Evolutionary conservation across 148 eudicot genomes (phyloP), one percentile per base, ranked within the genome.

Genomic region (Fagopyrum homotropicum): DNA sequence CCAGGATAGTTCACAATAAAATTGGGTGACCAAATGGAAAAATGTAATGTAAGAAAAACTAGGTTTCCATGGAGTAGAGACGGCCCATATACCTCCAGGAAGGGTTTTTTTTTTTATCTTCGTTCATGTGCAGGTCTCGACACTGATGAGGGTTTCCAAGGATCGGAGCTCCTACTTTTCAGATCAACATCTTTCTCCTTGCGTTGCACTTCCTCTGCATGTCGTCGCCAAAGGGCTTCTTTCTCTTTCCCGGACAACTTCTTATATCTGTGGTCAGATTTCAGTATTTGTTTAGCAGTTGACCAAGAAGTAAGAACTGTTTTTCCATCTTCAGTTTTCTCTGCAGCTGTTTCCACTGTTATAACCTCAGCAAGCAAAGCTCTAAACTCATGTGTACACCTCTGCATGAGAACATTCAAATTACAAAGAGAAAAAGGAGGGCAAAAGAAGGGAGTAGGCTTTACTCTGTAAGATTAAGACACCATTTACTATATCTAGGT

Each of bases 221-320:
- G 92, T 48, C 94, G 74, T 61, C 88, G 88, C 99, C 99, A 96
- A 75, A 92, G 82, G 54, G 88, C 77, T 79, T 96, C 99, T 80
- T 94, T 82, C 48, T 92, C 98, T 78, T 90, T 89, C 77, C 99
- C 87, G 19, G 93, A 89, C 89, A 89, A 74, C 82, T 84, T 90
- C 46, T 81, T 74, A 79, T 90, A 96, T 79, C 98, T 81, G 29
- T 79, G 78, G 71, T 96, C 99, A 10, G 82, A 76, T 77, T 88
- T 96, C 17, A 96, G 82, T 76, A 84, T 80, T 29, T 75, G 83
- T 85, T 92, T 96, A 49, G 99, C 99, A 26, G 98, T 90, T 71
- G 98, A 92, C 99, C 99, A 96, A 22, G 99, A 96, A 63, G 77
- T 88, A 61, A 88, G 72, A 19, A 85, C 86, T 43, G 99, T 90